These are phyloP conservation scores for Exophiala sp. DNA, from an alignment of 2,329 filamentous ascomycete species.

Conservation along the genomic window DNA sequence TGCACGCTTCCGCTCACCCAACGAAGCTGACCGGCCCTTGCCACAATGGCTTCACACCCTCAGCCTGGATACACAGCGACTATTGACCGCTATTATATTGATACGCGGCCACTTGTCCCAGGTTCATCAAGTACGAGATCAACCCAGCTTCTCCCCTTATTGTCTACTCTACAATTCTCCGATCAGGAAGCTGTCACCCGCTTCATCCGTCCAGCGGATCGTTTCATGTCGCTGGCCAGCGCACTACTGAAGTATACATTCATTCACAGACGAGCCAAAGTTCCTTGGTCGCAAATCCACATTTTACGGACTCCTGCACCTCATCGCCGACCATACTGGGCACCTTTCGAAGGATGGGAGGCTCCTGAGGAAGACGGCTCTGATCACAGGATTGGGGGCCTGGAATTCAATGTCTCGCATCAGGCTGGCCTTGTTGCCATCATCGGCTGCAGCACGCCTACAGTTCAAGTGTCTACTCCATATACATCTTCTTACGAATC, in stretches of 20 bases:
- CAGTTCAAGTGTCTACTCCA: conserved; percentile 12
- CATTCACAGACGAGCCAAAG: conserved; percentile 49
- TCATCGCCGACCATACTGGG: conserved; percentile 49
- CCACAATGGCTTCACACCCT: conserved; percentile 6
- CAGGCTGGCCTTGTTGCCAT: conserved; percentile 58
- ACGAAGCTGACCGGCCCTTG: not conserved
- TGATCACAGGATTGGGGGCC: conserved; percentile 16
- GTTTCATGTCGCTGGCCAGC: conserved; percentile 56
- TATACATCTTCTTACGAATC: conserved; percentile 11
- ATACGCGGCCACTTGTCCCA: conserved; percentile 36
- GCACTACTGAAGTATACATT: conserved; percentile 57
- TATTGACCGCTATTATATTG: conserved; percentile 43
- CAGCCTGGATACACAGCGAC: conserved; percentile 4
- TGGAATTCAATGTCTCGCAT: conserved; percentile 62
- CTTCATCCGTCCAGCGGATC: conserved; percentile 52
- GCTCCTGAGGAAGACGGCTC: conserved; percentile 9
- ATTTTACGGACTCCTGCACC: conserved; percentile 49
- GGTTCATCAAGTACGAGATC: conserved; percentile 22
- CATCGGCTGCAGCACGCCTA: conserved; percentile 43
- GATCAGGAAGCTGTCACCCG: conserved; percentile 48
- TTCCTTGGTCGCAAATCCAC: conserved; percentile 53
- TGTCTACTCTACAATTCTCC: conserved; percentile 38
- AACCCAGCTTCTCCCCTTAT: conserved; percentile 34
- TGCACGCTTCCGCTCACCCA: not conserved
- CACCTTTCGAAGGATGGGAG: conserved; percentile 35